Evolutionary conservation across 2,329 filamentous ascomycete genomes (phyloP).

Genomic region (Phaeosphaeriaceae sp.): DNA sequence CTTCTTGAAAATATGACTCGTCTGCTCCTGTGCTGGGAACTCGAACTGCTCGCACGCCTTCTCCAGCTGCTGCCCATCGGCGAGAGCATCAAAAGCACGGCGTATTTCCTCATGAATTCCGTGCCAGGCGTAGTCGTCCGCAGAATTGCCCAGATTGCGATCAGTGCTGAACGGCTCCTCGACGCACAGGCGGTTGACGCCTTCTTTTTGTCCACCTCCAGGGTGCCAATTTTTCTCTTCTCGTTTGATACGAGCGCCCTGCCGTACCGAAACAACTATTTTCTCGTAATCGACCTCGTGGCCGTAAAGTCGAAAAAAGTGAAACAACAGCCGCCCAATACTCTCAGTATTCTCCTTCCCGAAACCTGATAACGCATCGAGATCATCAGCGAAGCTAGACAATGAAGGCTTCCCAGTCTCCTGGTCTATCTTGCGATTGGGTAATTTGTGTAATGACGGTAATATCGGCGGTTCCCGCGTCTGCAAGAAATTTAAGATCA

Average conservation of each 20-base stretch:
- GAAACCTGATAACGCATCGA: slow-evolving; percentile 75
- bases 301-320: slow-evolving; percentile 94
- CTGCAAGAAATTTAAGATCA: slow-evolving; percentile 96
- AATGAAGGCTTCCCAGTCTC: slow-evolving; percentile 66
- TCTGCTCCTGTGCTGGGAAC: slow-evolving; percentile 80
- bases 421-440: slow-evolving; percentile 66
- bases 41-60: slow-evolving; percentile 88
- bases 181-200: slow-evolving; percentile 81
- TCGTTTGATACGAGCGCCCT: slow-evolving; percentile 80
- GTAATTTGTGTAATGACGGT: slow-evolving; percentile 80
- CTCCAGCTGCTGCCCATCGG: slow-evolving; percentile 74
- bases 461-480: slow-evolving; percentile 83
- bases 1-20: slow-evolving; percentile 60
- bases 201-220: slow-evolving; percentile 55
- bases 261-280: slow-evolving; percentile 81
- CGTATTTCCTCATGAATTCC: slow-evolving; percentile 90
- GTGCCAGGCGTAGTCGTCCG: slow-evolving; percentile 91
- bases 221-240: slow-evolving; percentile 88
- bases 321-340: slow-evolving; percentile 85
- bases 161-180: slow-evolving; percentile 94
- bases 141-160: slow-evolving; percentile 93
- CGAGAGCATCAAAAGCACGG: slow-evolving; percentile 83
- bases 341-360: slow-evolving; percentile 82
- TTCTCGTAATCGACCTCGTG: slow-evolving; percentile 92
- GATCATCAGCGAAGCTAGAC: slow-evolving; percentile 85